Evolutionary conservation across 495 filamentous ascomycete species (phyloP).

Genomic region (Pyrenula massariospora): DNA sequence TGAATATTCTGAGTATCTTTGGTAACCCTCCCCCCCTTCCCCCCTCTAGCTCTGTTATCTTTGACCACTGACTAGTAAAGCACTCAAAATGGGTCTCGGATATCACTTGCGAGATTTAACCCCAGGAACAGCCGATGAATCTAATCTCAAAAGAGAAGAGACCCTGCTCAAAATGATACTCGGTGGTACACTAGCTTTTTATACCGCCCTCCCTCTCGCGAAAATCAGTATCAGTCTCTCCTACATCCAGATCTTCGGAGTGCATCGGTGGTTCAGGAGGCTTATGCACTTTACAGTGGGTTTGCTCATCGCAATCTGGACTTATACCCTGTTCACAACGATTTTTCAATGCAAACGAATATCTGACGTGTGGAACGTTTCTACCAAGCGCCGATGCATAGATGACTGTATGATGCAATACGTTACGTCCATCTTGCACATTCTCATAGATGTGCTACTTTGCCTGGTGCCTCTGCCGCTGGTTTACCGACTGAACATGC

Average conservation of each 20-base stretch:
- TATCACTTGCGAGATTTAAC: background rate
- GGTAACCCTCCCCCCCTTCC: background rate
- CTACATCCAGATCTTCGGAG: background rate
- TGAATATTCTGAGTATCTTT: background rate
- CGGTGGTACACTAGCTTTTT: background rate
- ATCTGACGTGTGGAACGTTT: background rate
- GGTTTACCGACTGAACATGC: background rate
- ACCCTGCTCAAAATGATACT: background rate
- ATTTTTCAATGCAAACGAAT: background rate
- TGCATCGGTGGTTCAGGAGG: background rate
- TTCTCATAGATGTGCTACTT: background rate
- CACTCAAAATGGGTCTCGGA: background rate
- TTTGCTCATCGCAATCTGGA: background rate
- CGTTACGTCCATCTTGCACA: background rate
- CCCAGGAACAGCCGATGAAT: background rate
- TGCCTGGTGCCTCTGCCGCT: background rate
- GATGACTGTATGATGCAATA: background rate
- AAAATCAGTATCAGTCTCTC: background rate
- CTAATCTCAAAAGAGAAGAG: background rate
- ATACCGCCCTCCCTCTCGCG: background rate
- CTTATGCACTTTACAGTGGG: background rate
- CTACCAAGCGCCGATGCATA: background rate
- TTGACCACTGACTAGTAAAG: background rate
- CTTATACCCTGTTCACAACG: background rate
- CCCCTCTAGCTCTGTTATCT: background rate